Evolutionary conservation across 495 filamentous ascomycete genomes (phyloP).

Genomic region (Ramalina peruviana): DNA sequence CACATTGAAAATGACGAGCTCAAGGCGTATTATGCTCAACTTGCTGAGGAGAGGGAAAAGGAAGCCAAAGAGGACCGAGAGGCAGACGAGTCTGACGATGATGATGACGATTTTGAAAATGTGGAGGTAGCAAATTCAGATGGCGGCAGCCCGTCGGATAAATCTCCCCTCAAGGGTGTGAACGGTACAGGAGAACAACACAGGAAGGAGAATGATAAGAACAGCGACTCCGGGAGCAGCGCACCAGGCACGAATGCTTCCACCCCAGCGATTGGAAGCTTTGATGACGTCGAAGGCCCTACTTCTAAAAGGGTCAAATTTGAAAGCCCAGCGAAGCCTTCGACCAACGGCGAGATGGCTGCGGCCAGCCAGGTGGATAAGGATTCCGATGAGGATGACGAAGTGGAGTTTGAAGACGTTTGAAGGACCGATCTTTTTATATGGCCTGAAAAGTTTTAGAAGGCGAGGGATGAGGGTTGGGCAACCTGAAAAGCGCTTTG

Average conservation of each 20-base stretch:
- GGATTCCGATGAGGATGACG: slow-evolving; percentile 39
- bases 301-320: slow-evolving; percentile 32
- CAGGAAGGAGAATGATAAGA: slow-evolving; percentile 21
- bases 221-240: slow-evolving; percentile 28
- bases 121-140: slow-evolving; percentile 14
- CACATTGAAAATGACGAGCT: slow-evolving; percentile 34
- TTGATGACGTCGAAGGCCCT: slow-evolving; percentile 20
- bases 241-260: slow-evolving; percentile 28
- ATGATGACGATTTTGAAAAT: slow-evolving; percentile 37
- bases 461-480: no score
- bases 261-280: slow-evolving; percentile 26
- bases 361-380: slow-evolving; percentile 21
- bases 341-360: neutral
- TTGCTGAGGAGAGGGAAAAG: slow-evolving; percentile 34
- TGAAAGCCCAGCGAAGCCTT: slow-evolving; percentile 8
- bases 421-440: neutral
- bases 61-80: slow-evolving; percentile 31
- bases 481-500: no score
- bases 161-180: no score
- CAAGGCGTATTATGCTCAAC: slow-evolving; percentile 37
- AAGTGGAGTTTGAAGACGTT: slow-evolving; percentile 37
- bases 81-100: slow-evolving; percentile 35
- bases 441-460: no score
- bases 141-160: slow-evolving; percentile 5
- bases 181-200: neutral